Evolutionary conservation across 805 yeast species (phyloP).

Genomic region (Saccharomycopsis microspora): DNA sequence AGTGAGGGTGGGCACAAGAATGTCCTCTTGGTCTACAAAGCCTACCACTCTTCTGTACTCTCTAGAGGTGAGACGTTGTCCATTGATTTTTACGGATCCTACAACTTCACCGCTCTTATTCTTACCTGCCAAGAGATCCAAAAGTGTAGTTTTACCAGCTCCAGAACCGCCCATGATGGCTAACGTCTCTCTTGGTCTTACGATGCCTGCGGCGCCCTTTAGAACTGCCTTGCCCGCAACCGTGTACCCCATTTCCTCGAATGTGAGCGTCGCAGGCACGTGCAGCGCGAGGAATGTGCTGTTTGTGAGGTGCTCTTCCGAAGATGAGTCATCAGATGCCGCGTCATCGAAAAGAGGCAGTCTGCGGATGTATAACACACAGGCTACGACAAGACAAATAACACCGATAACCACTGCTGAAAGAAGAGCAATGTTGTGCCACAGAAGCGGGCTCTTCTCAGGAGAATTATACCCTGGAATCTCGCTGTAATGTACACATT

Average conservation of each 20-base stretch:
- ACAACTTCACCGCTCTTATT: conserved; percentile 59
- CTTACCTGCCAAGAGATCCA: conserved; percentile 86
- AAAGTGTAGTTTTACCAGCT: conserved; percentile 91
- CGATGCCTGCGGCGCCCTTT: conserved; percentile 58
- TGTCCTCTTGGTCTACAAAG: conserved; percentile 94
- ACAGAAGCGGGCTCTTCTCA: conserved; percentile 28
- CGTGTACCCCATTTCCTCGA: conserved; percentile 57
- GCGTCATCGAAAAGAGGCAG: conserved; percentile 44
- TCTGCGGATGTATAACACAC: conserved; percentile 38
- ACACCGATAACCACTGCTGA: conserved; percentile 29
- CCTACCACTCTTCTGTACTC: conserved; percentile 66
- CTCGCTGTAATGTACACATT: conserved; percentile 85
- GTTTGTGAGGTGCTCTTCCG: conserved; percentile 23
- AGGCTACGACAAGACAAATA: conserved; percentile 27
- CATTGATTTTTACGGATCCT: conserved; percentile 73
- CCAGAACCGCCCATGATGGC: conserved; percentile 99
- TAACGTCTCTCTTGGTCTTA: conserved; percentile 76
- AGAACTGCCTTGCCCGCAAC: conserved; percentile 42
- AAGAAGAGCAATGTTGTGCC: conserved; percentile 36
- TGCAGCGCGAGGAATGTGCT: conserved; percentile 41
- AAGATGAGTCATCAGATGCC: conserved; percentile 13
- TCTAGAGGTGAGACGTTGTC: conserved; percentile 31
- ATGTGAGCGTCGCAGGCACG: conserved; percentile 62
- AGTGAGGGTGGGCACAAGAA: conserved; percentile 80
- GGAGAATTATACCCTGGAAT: conserved; percentile 85